Conservation (phyloP, 2,329 filamentous ascomycete genomes). For the Hansfordia pulvinata region DNA sequence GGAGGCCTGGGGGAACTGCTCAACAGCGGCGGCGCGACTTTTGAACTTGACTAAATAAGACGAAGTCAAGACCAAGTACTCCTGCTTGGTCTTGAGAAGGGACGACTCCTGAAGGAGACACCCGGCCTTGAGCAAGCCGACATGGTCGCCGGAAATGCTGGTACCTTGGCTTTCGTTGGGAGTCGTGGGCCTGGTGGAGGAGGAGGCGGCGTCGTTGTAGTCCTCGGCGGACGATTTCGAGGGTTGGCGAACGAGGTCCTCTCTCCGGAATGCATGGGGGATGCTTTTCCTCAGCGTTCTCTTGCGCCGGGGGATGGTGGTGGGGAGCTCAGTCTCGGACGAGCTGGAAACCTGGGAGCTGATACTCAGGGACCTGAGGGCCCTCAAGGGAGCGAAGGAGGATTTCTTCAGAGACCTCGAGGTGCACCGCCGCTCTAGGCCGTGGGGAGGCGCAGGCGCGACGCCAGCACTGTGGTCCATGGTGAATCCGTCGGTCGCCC, state of each 20-base stretch:
- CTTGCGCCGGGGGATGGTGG: constrained; percentile 7
- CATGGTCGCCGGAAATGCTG: constrained; percentile 14
- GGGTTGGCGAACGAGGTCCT: constrained; percentile 13
- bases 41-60: constrained; percentile 36
- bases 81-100: constrained; percentile 31
- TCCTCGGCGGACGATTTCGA: constrained; percentile 17
- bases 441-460: constrained; percentile 9
- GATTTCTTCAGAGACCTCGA: constrained; percentile 12
- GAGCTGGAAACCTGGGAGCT: constrained; percentile 15
- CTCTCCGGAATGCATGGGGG: constrained; percentile 9
- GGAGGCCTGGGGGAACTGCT: constrained; percentile 30
- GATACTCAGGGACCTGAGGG: constrained; percentile 17
- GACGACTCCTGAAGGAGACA: constrained; percentile 34
- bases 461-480: too few species aligned
- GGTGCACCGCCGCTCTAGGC: constrained; percentile 8
- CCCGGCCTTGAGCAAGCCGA: constrained; percentile 25
- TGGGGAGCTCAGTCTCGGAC: constrained; percentile 12
- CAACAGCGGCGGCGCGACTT: constrained; percentile 29
- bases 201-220: constrained; percentile 11
- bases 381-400: constrained; percentile 17
- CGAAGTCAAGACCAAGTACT: constrained; percentile 38
- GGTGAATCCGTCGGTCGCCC: too few species aligned
- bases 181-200: constrained; percentile 16
- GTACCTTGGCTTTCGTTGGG: constrained; percentile 12
- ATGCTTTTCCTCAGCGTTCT: constrained; percentile 11